These are phyloP conservation scores for Penicillium sp. DNA, from an alignment of 2,329 filamentous ascomycete species.

Conservation along the genomic window DNA sequence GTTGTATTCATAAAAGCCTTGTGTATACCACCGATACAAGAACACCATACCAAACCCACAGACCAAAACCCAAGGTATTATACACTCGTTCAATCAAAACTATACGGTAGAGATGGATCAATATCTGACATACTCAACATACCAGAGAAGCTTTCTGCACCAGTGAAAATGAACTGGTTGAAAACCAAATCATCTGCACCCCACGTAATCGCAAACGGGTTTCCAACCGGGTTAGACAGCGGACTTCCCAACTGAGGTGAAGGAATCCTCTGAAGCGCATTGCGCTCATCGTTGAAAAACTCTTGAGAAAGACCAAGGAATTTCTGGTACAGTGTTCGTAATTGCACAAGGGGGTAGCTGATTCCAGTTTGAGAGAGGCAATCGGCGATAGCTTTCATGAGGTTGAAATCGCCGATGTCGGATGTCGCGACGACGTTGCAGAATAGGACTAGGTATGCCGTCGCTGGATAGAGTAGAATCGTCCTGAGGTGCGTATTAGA, in stretches of 20 bases:
- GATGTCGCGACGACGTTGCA: conserved; percentile 24
- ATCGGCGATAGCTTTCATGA: conserved; percentile 19
- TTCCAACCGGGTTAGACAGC: not conserved
- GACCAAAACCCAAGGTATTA: not conserved
- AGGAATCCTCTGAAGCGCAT: not conserved
- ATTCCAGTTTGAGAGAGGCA: conserved; percentile 15
- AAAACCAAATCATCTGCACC: not conserved
- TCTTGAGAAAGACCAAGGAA: conserved; percentile 17
- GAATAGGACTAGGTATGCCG: conserved; percentile 24
- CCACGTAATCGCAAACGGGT: not conserved
- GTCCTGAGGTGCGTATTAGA: conserved; percentile 15
- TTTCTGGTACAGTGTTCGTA: conserved; percentile 19
- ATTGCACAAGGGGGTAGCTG: conserved; percentile 15
- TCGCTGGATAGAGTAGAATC: conserved; percentile 24
- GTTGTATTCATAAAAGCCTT: not conserved
- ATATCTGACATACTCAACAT: not conserved
- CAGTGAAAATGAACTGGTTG: not conserved
- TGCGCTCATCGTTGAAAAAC: conserved; percentile 8
- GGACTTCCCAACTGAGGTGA: not conserved
- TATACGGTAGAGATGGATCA: not conserved
- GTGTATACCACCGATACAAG: not conserved
- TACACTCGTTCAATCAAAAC: not conserved
- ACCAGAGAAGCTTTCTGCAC: not conserved
- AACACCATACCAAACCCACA: not conserved
- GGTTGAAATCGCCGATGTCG: conserved; percentile 20